Evolutionary conservation across 306 rosid species (phyloP), one percentile per base, ranked within the genome.

Genomic region (Fragaria iinumae): DNA sequence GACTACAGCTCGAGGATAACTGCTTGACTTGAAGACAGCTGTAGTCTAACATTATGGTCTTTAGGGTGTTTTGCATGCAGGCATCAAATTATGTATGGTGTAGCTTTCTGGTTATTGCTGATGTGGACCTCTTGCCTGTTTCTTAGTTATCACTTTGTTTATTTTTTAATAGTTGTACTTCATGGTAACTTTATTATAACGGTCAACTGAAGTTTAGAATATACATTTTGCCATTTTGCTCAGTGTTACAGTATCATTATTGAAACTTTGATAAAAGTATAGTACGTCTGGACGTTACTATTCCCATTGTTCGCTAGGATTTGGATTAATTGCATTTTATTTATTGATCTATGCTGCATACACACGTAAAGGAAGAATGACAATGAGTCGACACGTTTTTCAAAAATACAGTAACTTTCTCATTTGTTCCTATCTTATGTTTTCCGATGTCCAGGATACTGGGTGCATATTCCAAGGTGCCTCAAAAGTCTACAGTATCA

Each of bases 401-500:
- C 4, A 2, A 63, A 63, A 6, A 34, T 16, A n/a, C 45, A 4
- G 25, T 57, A 41, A 9, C 20, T 45, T 60, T 60, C 25, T 29
- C 20, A 74, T 44, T 45, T 23, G 2, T 27, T 60, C 60, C 9
- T 21, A 23, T 56, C 67, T 23, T 55, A 4, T 41, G 47, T 57
- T 52, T 14, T 21, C 32, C 8, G 2, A 25, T 39, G 25, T 74
- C 29, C 60, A 94, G 98, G 87, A 91, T 90, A 80, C 91, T 94
- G 50, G 80, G 78, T 86, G 93, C 92, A 17, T 88, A 87, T 82
- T 84, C 96, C 57, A 93, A 90, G 91, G 83, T 86, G 76, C 88
- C 92, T 85, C 78, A 87, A 72, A 85, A 80, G 80, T 79, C 93
- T 23, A 83, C 72, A 80, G 79, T 83, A 48, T 77, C 96, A 79